Conservation (phyloP, 805 yeast species). For the Pichia pseudocactophila region DNA sequence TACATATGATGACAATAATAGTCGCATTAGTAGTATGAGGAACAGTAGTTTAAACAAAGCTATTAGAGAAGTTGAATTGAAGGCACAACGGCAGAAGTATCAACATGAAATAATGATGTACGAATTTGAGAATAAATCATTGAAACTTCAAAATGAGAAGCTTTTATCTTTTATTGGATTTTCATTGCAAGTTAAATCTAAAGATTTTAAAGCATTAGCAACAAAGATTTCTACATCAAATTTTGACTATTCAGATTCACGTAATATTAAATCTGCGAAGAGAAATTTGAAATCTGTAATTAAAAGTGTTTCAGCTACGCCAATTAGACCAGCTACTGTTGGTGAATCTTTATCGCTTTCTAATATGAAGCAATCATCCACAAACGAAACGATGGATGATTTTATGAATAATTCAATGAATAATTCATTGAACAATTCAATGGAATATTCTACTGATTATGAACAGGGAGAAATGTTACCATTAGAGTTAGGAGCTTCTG, state of each 20-base stretch:
- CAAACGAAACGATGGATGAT: constrained; percentile 1
- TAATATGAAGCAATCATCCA: neutral
- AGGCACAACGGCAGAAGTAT: constrained; percentile 19
- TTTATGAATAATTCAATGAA: neutral
- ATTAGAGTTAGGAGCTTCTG: constrained; percentile 25
- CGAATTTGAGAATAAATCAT: constrained; percentile 44
- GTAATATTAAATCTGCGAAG: constrained; percentile 40
- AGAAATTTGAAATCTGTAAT: constrained; percentile 31
- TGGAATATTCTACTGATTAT: constrained; percentile 14
- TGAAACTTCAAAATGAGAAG: constrained; percentile 48
- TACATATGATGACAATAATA: neutral
- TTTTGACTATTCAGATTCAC: constrained; percentile 44
- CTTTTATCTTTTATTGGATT: constrained; percentile 49
- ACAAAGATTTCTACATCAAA: constrained; percentile 13
- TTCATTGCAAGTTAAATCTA: constrained; percentile 36
- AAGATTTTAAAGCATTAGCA: constrained; percentile 1
- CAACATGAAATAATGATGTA: constrained; percentile 43
- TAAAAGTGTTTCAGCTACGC: constrained; percentile 27
- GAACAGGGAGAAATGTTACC: constrained; percentile 20
- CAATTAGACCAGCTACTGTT: constrained; percentile 19
- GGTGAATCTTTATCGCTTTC: neutral
- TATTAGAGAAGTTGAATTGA: constrained; percentile 19
- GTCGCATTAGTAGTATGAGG: constrained; percentile 10
- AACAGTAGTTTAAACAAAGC: constrained; percentile 20
- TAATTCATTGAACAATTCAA: constrained; percentile 4